Percentiles rank a stretch among this genome's conserved stretches.
phyloP scores from a whole-genome alignment of 495 filamentous ascomycete genomes.

The Elasticomyces elasticus region DNA sequence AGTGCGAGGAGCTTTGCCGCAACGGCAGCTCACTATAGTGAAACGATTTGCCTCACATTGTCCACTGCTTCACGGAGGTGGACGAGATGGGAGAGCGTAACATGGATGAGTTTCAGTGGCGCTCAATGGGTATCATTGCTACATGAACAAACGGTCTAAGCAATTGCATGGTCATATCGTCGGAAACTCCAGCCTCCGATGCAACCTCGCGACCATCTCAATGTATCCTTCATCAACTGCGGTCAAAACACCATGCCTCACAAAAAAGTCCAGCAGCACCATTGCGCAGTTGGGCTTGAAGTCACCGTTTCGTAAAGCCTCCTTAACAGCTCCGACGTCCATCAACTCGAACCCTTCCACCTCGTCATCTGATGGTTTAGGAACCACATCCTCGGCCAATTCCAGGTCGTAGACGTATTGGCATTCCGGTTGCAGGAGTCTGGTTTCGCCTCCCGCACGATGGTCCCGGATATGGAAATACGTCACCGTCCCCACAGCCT shows the following conservation, averaged over 20 bases:
- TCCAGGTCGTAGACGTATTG: constrained; percentile 89
- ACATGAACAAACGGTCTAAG: too few species aligned
- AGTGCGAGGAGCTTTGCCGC: too few species aligned
- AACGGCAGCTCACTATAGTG: too few species aligned
- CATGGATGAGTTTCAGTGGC: too few species aligned
- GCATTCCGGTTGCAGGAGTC: constrained; percentile 83
- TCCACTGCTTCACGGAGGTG: too few species aligned
- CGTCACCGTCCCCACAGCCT: constrained; percentile 58
- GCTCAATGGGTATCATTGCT: too few species aligned
- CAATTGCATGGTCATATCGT: too few species aligned
- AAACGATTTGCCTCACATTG: too few species aligned
- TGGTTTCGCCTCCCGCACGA: constrained; percentile 72
- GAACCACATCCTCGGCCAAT: constrained; percentile 53
- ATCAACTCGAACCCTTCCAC: constrained; percentile 75
- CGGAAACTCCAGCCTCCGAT: constrained; percentile 76
- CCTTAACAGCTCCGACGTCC: constrained; percentile 63
- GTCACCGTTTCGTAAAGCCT: constrained; percentile 55
- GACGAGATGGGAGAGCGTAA: too few species aligned
- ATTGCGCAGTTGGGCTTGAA: constrained; percentile 94
- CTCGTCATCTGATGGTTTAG: constrained; percentile 72
- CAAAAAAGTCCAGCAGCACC: constrained; percentile 80
- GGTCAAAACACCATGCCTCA: constrained; percentile 74
- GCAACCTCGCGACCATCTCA: constrained; percentile 64
- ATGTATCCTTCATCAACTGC: constrained; percentile 75
- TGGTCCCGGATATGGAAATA: constrained; percentile 76